Base-by-base conservation (phyloP, 371 early-diverging fungal species). In the Blakeslea trispora region DNA sequence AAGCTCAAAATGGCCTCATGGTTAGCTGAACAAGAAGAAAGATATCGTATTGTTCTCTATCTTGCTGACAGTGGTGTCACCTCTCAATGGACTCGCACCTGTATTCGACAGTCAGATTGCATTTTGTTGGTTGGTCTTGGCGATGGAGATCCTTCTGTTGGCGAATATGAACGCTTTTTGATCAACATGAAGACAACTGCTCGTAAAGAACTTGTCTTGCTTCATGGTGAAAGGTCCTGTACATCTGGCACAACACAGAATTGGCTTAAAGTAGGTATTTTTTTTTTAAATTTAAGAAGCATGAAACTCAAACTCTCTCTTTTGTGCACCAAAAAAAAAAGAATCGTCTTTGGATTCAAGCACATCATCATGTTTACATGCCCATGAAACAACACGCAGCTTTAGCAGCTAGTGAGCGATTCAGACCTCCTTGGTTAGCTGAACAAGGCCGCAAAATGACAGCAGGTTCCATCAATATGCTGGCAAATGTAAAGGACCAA, bases 291-390 rank as follows among this genome's bases (percentile, higher is more conserved):
- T 6, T 5, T 10, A 32, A 10, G 5, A 5, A 32, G 10, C 10
- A 32, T 10, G 32, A 10, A 6, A 37, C 37, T 28, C 13, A 15
- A 22, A 1, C 18, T 35, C 28, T 53, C 6, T 40, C 10, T 41
- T n/a, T n/a, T n/a, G n/a, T n/a, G n/a, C n/a, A n/a, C n/a, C n/a
- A n/a, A n/a, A n/a, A n/a, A n/a, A n/a, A n/a, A n/a, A n/a, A 80
- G 79, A 87, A 84, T 57, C 84, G 99, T 43, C 70, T 88, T 10
- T 97, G 98, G 98, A 89, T 97, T 28, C 96, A 96, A 61, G 92
- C 93, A 0, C 96, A 98, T 71, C 97, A 97, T 68, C 98, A 98
- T 71, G 83, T 98, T 13, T 93, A 91, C 62, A 95, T 96, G 94
- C 84, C 88, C 1, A 72, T 88, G 73, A 61, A 63, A 10, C 77